These are phyloP conservation scores for Vigna hirtella DNA, from an alignment of 306 rosid species.

Conservation along the genomic window DNA sequence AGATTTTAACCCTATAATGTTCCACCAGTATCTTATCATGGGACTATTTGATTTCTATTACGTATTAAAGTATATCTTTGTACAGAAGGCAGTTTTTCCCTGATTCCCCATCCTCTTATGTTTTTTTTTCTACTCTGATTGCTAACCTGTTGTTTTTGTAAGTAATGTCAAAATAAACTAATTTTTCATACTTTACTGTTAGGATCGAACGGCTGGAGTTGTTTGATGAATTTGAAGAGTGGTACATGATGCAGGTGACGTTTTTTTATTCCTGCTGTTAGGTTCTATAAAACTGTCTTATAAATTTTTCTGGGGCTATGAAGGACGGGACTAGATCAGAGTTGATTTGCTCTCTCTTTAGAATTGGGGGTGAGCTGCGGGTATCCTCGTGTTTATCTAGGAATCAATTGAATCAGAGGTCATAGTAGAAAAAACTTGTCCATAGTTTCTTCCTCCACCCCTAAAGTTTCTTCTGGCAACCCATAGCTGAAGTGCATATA, in stretches of 20 bases:
- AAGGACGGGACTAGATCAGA: slow-evolving; percentile 20
- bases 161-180: slow-evolving; percentile 48
- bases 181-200: slow-evolving; percentile 42
- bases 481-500: too few relatives aligned
- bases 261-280: slow-evolving; percentile 31
- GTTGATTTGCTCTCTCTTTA: slow-evolving; percentile 8
- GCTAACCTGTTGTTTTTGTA: slow-evolving; percentile 38
- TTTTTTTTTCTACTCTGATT: neutral
- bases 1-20: neutral
- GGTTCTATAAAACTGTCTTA: slow-evolving; percentile 32
- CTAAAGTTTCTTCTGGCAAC: too few relatives aligned
- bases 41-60: slow-evolving; percentile 39
- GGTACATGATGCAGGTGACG: slow-evolving; percentile 99
- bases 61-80: neutral
- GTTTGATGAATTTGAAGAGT: slow-evolving; percentile 98
- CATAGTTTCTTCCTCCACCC: too few relatives aligned
- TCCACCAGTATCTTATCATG: slow-evolving; percentile 3
- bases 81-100: neutral
- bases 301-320: slow-evolving; percentile 32
- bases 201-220: slow-evolving; percentile 98
- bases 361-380: slow-evolving; percentile 7
- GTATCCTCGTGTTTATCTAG: slow-evolving; percentile 15
- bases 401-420: neutral
- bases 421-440: neutral
- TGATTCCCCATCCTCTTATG: neutral